Percentiles rank a stretch among this genome's conserved stretches.
Evolutionary conservation across 331 rosid genomes (phyloP).

Genomic region (Phaseolus coccineus): DNA sequence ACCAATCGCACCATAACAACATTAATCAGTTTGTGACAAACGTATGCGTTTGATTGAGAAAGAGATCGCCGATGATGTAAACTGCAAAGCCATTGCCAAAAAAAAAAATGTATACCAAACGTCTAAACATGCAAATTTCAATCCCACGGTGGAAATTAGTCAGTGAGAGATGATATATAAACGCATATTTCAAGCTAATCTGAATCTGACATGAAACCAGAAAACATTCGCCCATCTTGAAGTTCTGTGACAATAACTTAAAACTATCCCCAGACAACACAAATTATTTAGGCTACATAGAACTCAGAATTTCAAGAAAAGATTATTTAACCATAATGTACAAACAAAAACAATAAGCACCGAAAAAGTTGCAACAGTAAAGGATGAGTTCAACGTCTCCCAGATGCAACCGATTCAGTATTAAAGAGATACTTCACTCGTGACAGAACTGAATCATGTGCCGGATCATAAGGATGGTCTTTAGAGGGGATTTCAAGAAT

Average conservation of each 20-base stretch:
- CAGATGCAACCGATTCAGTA: constrained; percentile 90
- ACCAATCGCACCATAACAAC: not conserved
- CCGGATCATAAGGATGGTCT: constrained; percentile 94
- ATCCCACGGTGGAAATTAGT: constrained; percentile 4
- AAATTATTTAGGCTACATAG: constrained; percentile 45
- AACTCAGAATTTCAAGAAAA: constrained; percentile 32
- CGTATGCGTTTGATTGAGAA: not conserved
- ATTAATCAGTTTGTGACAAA: not conserved
- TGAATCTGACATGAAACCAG: constrained; percentile 29
- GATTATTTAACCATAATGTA: constrained; percentile 39
- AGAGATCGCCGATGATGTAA: not conserved
- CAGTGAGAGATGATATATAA: constrained; percentile 17
- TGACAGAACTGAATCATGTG: constrained; percentile 93
- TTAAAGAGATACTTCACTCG: constrained; percentile 90
- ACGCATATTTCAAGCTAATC: constrained; percentile 30
- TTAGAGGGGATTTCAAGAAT: constrained; percentile 96
- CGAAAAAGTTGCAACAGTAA: constrained; percentile 5
- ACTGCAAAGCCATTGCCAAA: no score
- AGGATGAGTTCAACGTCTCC: constrained; percentile 58
- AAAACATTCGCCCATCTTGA: constrained; percentile 31
- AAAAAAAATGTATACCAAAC: not conserved
- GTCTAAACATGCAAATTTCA: constrained; percentile 10
- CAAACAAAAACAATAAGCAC: constrained; percentile 40
- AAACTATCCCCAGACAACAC: constrained; percentile 32
- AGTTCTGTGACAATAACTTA: constrained; percentile 28